Percentiles rank a stretch among this genome's conserved stretches.
These are phyloP conservation scores for Coniella vitis DNA, from an alignment of 2,329 filamentous ascomycete genomes.

Conservation along the genomic window DNA sequence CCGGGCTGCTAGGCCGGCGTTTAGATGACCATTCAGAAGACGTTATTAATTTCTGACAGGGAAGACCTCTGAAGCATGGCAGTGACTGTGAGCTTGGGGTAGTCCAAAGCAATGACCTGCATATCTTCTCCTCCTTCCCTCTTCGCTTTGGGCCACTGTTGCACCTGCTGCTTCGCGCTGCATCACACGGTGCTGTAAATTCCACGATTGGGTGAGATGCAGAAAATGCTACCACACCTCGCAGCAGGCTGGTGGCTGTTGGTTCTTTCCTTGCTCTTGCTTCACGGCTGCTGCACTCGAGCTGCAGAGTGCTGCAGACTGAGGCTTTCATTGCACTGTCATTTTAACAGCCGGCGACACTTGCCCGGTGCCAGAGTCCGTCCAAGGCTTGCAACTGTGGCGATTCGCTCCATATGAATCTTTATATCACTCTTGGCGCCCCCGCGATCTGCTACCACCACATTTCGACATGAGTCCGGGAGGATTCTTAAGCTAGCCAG, in stretches of 20 bases:
- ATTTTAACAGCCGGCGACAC: not conserved
- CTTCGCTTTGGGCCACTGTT: conserved; percentile 14
- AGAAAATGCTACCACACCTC: conserved; percentile 2
- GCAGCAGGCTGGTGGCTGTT: not conserved
- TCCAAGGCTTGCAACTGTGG: not conserved
- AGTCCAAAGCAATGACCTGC: conserved; percentile 6
- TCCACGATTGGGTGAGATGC: conserved; percentile 6
- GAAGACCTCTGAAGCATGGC: not conserved
- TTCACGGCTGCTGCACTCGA: too few relatives aligned
- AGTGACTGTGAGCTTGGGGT: too few relatives aligned
- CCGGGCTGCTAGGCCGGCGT: conserved; percentile 24
- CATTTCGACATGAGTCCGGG: not conserved
- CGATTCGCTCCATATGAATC: not conserved
- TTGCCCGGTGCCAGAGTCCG: not conserved
- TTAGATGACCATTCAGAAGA: conserved; percentile 21
- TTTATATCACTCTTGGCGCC: conserved; percentile 4
- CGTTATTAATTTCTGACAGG: not conserved
- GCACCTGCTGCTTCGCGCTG: conserved; percentile 6
- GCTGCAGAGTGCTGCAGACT: not conserved
- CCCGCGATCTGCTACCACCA: not conserved
- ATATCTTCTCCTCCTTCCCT: not conserved
- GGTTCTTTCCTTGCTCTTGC: not conserved
- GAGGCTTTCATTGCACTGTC: not conserved
- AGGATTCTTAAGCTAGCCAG: not conserved
- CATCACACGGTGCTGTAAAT: not conserved